Percentiles rank a stretch among this genome's conserved stretches.
Evolutionary conservation across 1,284 basidiomycete genomes (phyloP).

Genomic region (Hemileccinum hortonii): DNA sequence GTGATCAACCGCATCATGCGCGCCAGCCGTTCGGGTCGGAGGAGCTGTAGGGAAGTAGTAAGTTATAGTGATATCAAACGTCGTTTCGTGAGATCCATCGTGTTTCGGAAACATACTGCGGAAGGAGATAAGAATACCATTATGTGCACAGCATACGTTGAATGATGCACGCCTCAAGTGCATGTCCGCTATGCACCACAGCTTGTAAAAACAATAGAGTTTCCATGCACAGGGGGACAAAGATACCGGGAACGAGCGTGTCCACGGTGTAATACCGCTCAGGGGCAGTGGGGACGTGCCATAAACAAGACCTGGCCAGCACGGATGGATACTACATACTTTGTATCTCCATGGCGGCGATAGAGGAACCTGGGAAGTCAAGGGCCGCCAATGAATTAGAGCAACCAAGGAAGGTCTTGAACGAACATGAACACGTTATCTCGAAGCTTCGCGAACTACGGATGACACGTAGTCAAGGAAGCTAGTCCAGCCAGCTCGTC

Average conservation of each 20-base stretch:
- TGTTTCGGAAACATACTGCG: conserved; percentile 17
- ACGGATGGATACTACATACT: conserved; percentile 5
- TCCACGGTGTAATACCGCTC: conserved; percentile 29
- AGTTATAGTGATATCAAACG: conserved; percentile 17
- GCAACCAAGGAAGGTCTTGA: conserved; percentile 8
- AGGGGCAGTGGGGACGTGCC: conserved; percentile 28
- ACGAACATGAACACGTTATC: conserved; percentile 14
- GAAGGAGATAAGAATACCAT: conserved; percentile 31
- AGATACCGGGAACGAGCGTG: conserved; percentile 14
- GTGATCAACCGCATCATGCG: conserved; percentile 15
- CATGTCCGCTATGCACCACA: conserved; percentile 26
- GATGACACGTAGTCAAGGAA: background rate
- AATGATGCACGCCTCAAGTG: conserved; percentile 33
- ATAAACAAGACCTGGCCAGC: conserved; percentile 10
- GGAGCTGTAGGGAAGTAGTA: background rate
- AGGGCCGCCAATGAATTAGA: conserved; percentile 20
- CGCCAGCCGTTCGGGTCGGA: conserved; percentile 15
- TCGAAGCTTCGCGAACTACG: conserved; percentile 13
- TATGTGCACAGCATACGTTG: conserved; percentile 22
- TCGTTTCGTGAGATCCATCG: conserved; percentile 13
- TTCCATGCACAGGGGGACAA: conserved; percentile 10
- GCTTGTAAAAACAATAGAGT: conserved; percentile 20
- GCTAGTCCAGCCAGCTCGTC: conserved; percentile 1
- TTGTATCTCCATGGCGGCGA: conserved; percentile 28
- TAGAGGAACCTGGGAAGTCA: conserved; percentile 21